Conservation (phyloP, 2,329 filamentous ascomycete genomes). For the Shiraia sp. region DNA sequence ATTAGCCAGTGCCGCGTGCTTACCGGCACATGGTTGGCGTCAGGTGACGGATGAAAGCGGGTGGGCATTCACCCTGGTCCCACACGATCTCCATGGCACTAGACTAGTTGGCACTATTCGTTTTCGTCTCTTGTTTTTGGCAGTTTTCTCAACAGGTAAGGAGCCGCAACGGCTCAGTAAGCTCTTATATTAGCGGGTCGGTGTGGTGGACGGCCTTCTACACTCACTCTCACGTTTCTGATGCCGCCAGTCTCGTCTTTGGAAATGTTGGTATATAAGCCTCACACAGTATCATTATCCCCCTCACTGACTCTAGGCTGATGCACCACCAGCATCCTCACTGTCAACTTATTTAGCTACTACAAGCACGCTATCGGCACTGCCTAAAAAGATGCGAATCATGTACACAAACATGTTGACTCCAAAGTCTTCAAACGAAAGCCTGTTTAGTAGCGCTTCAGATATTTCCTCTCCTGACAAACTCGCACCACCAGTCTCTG, state of each 20-base stretch:
- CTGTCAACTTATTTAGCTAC: not conserved
- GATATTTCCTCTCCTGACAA: conserved; percentile 31
- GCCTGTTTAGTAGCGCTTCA: conserved; percentile 34
- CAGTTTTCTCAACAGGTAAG: conserved; percentile 18
- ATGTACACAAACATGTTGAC: conserved; percentile 35
- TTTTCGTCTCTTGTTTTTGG: conserved; percentile 9
- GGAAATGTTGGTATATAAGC: conserved; percentile 18
- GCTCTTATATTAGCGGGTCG: conserved; percentile 21
- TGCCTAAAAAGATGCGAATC: conserved; percentile 3
- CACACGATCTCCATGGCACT: conserved; percentile 23
- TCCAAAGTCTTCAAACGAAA: conserved; percentile 34
- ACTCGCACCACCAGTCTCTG: conserved; percentile 30
- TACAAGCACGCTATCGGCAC: not conserved
- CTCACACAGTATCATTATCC: conserved; percentile 2
- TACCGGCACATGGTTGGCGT: conserved; percentile 22
- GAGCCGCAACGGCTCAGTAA: conserved; percentile 39
- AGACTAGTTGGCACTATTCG: conserved; percentile 15
- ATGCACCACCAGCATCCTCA: conserved; percentile 3
- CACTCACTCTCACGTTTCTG: too few relatives aligned
- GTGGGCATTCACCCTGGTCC: conserved; percentile 16
- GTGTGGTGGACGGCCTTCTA: not conserved
- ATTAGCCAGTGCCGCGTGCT: conserved; percentile 25
- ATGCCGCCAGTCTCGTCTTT: conserved; percentile 4
- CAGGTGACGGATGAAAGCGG: conserved; percentile 28
- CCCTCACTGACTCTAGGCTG: not conserved